Evolutionary conservation across 768 basidiomycete genomes (phyloP).

Genomic region (Boletus edulis): DNA sequence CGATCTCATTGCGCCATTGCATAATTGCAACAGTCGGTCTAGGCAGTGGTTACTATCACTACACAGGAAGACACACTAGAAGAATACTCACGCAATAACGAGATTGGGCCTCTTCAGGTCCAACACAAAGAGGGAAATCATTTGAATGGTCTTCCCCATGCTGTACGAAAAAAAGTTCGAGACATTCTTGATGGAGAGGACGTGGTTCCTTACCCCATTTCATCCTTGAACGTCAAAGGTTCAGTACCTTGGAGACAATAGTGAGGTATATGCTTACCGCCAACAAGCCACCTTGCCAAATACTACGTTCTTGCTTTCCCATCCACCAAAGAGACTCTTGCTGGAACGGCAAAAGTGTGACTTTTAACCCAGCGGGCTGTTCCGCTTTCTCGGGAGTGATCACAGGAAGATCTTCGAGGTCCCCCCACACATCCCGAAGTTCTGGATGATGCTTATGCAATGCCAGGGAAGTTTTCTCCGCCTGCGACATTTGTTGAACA

Average conservation of each 20-base stretch:
- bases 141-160: conserved; percentile 97
- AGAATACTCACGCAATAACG: conserved; percentile 77
- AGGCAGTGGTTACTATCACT: background rate
- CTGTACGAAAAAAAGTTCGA: conserved; percentile 34
- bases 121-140: conserved; percentile 83
- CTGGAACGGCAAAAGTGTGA: conserved; percentile 91
- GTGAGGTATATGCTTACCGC: conserved; percentile 52
- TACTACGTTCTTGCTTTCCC: conserved; percentile 83
- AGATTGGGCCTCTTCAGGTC: conserved; percentile 81
- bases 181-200: background rate
- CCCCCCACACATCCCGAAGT: conserved; percentile 82
- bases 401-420: conserved; percentile 65
- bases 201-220: conserved; percentile 72
- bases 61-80: background rate
- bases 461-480: conserved; percentile 66
- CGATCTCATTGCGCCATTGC: conserved; percentile 95
- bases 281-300: conserved; percentile 91
- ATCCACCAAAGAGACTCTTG: conserved; percentile 95
- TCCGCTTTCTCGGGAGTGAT: conserved; percentile 65
- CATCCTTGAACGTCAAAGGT: conserved; percentile 49
- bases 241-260: conserved; percentile 5
- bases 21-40: conserved; percentile 55
- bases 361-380: conserved; percentile 82
- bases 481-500: conserved; percentile 41
- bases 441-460: conserved; percentile 75